Evolutionary conservation across 371 early-diverging fungal genomes (phyloP), one percentile per base, ranked within the genome.

Genomic region (Batkoa obscura): DNA sequence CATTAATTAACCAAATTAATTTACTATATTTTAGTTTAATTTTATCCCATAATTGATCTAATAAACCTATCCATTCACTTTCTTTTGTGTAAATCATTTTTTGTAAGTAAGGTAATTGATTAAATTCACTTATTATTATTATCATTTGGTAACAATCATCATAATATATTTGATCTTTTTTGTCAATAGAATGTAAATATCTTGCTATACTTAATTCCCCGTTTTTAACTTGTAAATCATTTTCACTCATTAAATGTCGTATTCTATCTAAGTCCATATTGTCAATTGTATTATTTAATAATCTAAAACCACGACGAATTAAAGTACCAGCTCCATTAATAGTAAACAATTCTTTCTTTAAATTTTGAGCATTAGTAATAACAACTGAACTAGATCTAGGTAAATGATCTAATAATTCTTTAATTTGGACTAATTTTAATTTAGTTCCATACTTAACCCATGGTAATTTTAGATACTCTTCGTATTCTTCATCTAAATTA

Each of bases 371-470:
- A 46, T 92, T 91, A 60, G 90, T 96, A 59, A 94, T 94, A 37
- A 92, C 90, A 31, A 94, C 94, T 1, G 93, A 93, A 0, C 92
- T 92, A 50, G 91, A 79, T 42, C 94, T 84, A 8, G 97, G 97
- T 38, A 96, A 77, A 41, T 84, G 83, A 68, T 89, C 89, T 43
- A 96, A 75, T 4, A 96, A 76, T 65, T 92, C 93, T 68, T 92
- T 91, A 68, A 92, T 91, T 70, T 96, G 90, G 54, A 71, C 75
- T 55, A 96, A 83, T 80, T 94, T 96, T 59, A 96, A 83, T 70
- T 86, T 86, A 35, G 93, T 93, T 37, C 97, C 97, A 66, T 92
- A 91, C 62, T 78, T 79, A 50, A 94, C 94, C 97, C 97, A 96
- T 31, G 88, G 77, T 71, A 91, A 79, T 71, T 87, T 83, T 60